Evolutionary conservation across 2,329 filamentous ascomycete species (phyloP).

Genomic region (Colletotrichum spaethianum): DNA sequence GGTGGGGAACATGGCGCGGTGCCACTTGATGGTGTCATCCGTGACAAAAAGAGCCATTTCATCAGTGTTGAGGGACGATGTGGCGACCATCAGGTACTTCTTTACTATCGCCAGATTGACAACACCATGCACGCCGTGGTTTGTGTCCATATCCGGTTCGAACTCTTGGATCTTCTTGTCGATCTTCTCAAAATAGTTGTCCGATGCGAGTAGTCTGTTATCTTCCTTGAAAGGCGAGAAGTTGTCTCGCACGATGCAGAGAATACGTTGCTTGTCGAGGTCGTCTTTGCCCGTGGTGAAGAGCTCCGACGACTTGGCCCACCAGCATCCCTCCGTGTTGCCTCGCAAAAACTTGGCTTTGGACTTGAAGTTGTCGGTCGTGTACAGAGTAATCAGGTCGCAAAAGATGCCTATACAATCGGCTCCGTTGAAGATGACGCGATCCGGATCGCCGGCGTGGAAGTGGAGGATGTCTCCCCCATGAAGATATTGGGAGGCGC

Average conservation of each 20-base stretch:
- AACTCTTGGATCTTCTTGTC: slow-evolving; percentile 69
- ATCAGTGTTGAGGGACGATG: slow-evolving; percentile 82
- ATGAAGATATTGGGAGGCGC: slow-evolving; percentile 69
- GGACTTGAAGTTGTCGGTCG: slow-evolving; percentile 85
- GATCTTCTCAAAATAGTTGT: slow-evolving; percentile 80
- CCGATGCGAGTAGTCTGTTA: slow-evolving; percentile 84
- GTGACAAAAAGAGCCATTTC: slow-evolving; percentile 95
- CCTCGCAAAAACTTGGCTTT: slow-evolving; percentile 75
- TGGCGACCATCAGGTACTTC: slow-evolving; percentile 87
- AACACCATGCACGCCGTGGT: slow-evolving; percentile 82
- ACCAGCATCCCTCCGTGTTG: slow-evolving; percentile 83
- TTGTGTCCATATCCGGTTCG: slow-evolving; percentile 83
- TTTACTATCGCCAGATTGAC: slow-evolving; percentile 88
- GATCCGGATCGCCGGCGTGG: slow-evolving; percentile 86
- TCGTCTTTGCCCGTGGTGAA: slow-evolving; percentile 80
- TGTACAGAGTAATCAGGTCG: slow-evolving; percentile 78
- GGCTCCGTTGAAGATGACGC: slow-evolving; percentile 87
- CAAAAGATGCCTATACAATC: slow-evolving; percentile 77
- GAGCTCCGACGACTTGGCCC: slow-evolving; percentile 83
- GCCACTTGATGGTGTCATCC: slow-evolving; percentile 87
- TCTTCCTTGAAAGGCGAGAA: slow-evolving; percentile 80
- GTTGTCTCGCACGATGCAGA: slow-evolving; percentile 85
- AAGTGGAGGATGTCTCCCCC: slow-evolving; percentile 73
- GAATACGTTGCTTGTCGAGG: slow-evolving; percentile 77
- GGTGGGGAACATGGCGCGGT: slow-evolving; percentile 89